phyloP scores from a whole-genome alignment of 768 basidiomycete genomes.

The Piloderma croceum region DNA sequence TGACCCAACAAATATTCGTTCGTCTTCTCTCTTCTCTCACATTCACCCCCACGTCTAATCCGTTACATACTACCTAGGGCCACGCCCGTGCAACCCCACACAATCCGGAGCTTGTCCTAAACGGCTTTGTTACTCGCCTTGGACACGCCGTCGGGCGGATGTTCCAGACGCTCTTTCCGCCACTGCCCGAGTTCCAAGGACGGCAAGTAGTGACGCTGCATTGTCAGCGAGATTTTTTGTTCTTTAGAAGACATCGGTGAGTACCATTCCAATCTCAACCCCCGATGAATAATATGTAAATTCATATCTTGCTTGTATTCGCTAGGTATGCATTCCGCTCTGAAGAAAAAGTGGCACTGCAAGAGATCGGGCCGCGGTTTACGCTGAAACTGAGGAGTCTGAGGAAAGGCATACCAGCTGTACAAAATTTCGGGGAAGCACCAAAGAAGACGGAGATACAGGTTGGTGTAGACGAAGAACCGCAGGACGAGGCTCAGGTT shows the following conservation, averaged over 20 bases:
- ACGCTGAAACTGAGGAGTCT: slow-evolving; percentile 90
- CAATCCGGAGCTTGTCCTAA: slow-evolving; percentile 90
- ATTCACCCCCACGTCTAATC: slow-evolving; percentile 3
- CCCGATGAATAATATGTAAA: slow-evolving; percentile 1
- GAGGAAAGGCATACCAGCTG: slow-evolving; percentile 82
- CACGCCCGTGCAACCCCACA: slow-evolving; percentile 92
- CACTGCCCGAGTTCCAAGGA: slow-evolving; percentile 91
- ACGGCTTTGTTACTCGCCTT: slow-evolving; percentile 89
- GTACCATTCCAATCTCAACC: slow-evolving; percentile 18
- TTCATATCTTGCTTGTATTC: not conserved
- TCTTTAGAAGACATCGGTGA: slow-evolving; percentile 92
- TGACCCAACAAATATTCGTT: slow-evolving; percentile 83
- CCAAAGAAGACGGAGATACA: slow-evolving; percentile 53
- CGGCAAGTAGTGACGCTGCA: slow-evolving; percentile 96
- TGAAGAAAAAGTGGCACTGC: slow-evolving; percentile 83
- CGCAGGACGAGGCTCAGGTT: slow-evolving; percentile 15
- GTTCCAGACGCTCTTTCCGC: slow-evolving; percentile 96
- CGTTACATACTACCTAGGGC: slow-evolving; percentile 42
- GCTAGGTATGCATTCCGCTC: slow-evolving; percentile 87
- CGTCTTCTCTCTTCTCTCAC: slow-evolving; percentile 20
- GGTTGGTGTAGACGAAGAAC: slow-evolving; percentile 21
- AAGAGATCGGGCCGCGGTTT: slow-evolving; percentile 97
- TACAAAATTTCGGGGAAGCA: slow-evolving; percentile 62
- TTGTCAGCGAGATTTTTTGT: slow-evolving; percentile 96
- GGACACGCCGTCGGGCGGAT: slow-evolving; percentile 91